Evolutionary conservation across 2,329 filamentous ascomycete species (phyloP).

Genomic region (Sclerotiophoma versabilis): DNA sequence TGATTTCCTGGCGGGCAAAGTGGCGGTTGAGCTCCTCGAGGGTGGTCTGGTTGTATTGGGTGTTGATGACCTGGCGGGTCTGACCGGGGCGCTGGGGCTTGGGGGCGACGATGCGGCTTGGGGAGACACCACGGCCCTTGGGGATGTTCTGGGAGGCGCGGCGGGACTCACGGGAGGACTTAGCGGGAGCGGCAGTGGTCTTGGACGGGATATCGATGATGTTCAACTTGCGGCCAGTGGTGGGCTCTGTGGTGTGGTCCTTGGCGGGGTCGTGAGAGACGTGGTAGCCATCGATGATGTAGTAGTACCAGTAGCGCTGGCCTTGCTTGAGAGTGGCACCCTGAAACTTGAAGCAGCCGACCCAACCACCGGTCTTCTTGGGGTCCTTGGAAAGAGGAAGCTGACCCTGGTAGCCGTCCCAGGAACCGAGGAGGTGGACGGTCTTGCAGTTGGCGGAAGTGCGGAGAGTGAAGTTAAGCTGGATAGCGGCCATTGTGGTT

Average conservation of each 20-base stretch:
- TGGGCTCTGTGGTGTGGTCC: slow-evolving; percentile 89
- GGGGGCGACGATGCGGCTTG: slow-evolving; percentile 88
- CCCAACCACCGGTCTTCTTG: slow-evolving; percentile 90
- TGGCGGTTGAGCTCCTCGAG: slow-evolving; percentile 81
- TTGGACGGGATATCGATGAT: slow-evolving; percentile 85
- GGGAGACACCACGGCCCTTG: slow-evolving; percentile 86
- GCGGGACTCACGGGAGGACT: slow-evolving; percentile 54
- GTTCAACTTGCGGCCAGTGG: slow-evolving; percentile 95
- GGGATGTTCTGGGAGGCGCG: slow-evolving; percentile 71
- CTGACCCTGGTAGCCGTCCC: slow-evolving; percentile 96
- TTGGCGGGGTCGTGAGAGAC: slow-evolving; percentile 94
- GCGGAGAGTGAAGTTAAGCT: slow-evolving; percentile 94
- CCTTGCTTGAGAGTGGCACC: slow-evolving; percentile 84
- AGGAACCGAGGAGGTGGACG: slow-evolving; percentile 95
- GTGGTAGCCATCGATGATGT: slow-evolving; percentile 99
- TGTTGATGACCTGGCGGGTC: slow-evolving; percentile 84
- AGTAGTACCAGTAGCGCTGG: slow-evolving; percentile 99
- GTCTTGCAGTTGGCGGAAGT: slow-evolving; percentile 97
- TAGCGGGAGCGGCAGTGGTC: slow-evolving; percentile 52
- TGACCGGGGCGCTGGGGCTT: slow-evolving; percentile 89
- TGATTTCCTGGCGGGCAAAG: slow-evolving; percentile 73
- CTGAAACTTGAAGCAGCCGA: slow-evolving; percentile 96
- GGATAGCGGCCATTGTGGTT: slow-evolving; percentile 79
- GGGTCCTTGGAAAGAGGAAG: slow-evolving; percentile 92
- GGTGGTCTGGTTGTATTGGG: slow-evolving; percentile 76